Percentiles rank a stretch among this genome's conserved stretches.
Evolutionary conservation across 75 land plant species (phyloP).

Genomic region (Azolla pinnata): DNA sequence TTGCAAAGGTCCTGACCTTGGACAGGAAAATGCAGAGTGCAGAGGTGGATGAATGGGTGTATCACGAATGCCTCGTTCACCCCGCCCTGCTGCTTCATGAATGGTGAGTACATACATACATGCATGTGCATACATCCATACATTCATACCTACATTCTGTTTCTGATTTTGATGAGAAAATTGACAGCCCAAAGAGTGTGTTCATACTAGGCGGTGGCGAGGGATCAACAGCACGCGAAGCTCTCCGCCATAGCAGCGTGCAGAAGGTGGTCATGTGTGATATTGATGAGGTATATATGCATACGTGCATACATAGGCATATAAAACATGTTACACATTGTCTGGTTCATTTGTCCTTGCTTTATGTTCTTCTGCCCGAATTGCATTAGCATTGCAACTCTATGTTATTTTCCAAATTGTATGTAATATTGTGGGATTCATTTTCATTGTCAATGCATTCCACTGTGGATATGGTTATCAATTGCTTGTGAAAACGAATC

Average conservation of each 20-base stretch:
- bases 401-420: no score
- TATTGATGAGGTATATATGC: constrained; percentile 93
- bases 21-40: constrained; percentile 97
- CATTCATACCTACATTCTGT: neutral
- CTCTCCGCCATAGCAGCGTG: constrained; percentile 56
- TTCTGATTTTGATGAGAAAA: neutral
- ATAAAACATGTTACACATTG: no score
- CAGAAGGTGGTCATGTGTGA: constrained; percentile 96
- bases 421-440: no score
- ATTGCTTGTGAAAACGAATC: no score
- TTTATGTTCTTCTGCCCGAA: no score
- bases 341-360: no score
- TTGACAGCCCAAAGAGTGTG: constrained; percentile 63
- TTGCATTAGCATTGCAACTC: no score
- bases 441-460: no score
- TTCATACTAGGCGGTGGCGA: constrained; percentile 99
- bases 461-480: no score
- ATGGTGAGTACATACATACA: constrained; percentile 29
- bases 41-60: constrained; percentile 86
- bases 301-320: no score
- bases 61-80: constrained; percentile 87
- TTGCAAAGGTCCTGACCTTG: constrained; percentile 56
- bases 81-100: constrained; percentile 73
- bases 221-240: constrained; percentile 90
- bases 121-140: neutral